phyloP scores from a whole-genome alignment of 768 basidiomycete species.

The Suillus luteus region DNA sequence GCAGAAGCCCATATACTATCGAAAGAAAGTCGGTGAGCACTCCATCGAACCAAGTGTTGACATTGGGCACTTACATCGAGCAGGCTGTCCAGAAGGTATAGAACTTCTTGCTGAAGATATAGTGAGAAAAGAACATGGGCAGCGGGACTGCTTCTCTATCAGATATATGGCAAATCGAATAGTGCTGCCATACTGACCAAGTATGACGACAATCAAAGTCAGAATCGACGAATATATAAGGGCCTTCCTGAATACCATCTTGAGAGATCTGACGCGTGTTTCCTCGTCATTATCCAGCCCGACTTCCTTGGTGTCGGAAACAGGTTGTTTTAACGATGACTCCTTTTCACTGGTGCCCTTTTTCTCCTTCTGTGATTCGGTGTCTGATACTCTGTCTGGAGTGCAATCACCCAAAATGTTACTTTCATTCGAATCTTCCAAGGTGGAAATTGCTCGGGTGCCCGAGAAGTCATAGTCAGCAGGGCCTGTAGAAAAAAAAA shows the following conservation, averaged over 20 bases:
- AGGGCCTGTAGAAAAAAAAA: constrained; percentile 25
- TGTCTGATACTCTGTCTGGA: constrained; percentile 10
- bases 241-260: constrained; percentile 35
- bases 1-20: constrained; percentile 37
- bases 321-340: not conserved
- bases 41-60: constrained; percentile 1
- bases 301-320: constrained; percentile 8
- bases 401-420: not conserved
- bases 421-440: constrained; percentile 22
- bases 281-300: constrained; percentile 11
- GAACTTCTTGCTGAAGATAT: constrained; percentile 38
- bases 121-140: constrained; percentile 42
- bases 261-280: constrained; percentile 21
- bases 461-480: constrained; percentile 41
- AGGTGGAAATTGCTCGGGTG: constrained; percentile 36
- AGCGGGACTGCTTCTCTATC: constrained; percentile 32
- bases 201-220: constrained; percentile 36
- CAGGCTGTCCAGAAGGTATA: constrained; percentile 41
- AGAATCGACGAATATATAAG: constrained; percentile 35
- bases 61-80: constrained; percentile 34
- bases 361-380: constrained; percentile 21
- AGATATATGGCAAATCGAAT: not conserved
- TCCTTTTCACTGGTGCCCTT: constrained; percentile 4
- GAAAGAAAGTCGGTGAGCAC: constrained; percentile 11
- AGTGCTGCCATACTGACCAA: constrained; percentile 26